Evolutionary conservation across 768 basidiomycete species (phyloP).

Genomic region (Panellus pusillus): DNA sequence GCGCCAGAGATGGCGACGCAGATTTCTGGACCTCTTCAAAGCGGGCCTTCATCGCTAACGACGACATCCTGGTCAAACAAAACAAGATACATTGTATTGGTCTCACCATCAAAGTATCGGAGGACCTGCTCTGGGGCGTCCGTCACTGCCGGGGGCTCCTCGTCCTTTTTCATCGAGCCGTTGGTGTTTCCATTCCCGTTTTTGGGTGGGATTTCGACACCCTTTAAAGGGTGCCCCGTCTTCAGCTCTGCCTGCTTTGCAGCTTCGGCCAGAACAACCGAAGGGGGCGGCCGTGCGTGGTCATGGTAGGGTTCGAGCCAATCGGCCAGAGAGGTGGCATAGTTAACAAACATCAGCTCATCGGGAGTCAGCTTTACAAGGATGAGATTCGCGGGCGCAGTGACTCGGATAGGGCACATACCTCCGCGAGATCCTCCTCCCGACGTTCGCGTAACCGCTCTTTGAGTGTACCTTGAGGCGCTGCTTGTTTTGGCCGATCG

Average conservation of each 20-base stretch:
- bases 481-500: constrained; percentile 70
- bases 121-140: constrained; percentile 57
- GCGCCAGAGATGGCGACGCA: constrained; percentile 50
- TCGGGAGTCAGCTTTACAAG: constrained; percentile 60
- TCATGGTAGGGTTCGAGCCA: constrained; percentile 83
- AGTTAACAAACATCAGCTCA: constrained; percentile 59
- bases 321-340: constrained; percentile 58
- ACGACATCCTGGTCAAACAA: background rate
- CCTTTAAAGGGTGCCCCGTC: constrained; percentile 66
- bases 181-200: constrained; percentile 41
- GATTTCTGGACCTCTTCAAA: constrained; percentile 46
- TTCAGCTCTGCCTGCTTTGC: constrained; percentile 71
- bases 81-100: background rate
- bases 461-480: constrained; percentile 49
- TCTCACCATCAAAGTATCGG: constrained; percentile 64
- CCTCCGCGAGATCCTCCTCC: constrained; percentile 57
- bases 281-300: constrained; percentile 67
- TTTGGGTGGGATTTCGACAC: constrained; percentile 51
- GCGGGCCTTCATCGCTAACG: constrained; percentile 53
- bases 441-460: constrained; percentile 56
- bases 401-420: constrained; percentile 24
- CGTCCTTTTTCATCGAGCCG: constrained; percentile 63
- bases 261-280: constrained; percentile 71
- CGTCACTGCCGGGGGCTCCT: constrained; percentile 65
- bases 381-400: background rate